These are phyloP conservation scores for Diaporthe vaccinii DNA, from an alignment of 2,329 filamentous ascomycete genomes.

Conservation along the genomic window DNA sequence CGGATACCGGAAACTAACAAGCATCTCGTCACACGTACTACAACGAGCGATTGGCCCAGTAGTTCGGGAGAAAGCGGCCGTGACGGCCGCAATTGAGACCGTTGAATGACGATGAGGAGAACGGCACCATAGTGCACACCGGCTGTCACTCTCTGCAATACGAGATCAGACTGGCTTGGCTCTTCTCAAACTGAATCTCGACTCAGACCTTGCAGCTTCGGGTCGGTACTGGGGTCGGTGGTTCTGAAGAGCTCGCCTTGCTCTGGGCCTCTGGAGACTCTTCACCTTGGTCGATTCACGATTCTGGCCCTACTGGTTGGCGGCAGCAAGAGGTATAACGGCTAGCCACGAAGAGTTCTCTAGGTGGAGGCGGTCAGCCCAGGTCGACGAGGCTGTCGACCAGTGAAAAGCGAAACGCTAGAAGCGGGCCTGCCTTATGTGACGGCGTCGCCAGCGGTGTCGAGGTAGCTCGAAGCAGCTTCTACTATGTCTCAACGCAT, in stretches of 20 bases:
- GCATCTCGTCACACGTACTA: not conserved
- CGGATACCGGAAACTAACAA: constrained; percentile 5
- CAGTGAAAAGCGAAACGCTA: not conserved
- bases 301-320: not conserved
- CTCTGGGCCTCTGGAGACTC: not conserved
- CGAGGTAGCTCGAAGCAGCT: not conserved
- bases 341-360: not conserved
- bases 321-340: not conserved
- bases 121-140: not conserved
- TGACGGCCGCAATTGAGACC: not conserved
- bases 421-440: not conserved
- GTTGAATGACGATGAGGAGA: not conserved
- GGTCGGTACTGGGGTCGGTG: not conserved
- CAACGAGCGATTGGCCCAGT: not conserved
- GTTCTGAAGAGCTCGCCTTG: not conserved
- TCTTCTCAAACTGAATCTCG: not conserved
- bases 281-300: not conserved
- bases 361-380: not conserved
- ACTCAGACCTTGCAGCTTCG: not conserved
- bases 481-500: constrained; percentile 11
- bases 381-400: not conserved
- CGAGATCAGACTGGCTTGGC: not conserved
- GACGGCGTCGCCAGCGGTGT: constrained; percentile 8
- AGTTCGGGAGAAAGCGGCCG: not conserved
- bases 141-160: not conserved